Evolutionary conservation across 2,329 filamentous ascomycete genomes (phyloP).

Genomic region (Beauveria rudraprayagi): DNA sequence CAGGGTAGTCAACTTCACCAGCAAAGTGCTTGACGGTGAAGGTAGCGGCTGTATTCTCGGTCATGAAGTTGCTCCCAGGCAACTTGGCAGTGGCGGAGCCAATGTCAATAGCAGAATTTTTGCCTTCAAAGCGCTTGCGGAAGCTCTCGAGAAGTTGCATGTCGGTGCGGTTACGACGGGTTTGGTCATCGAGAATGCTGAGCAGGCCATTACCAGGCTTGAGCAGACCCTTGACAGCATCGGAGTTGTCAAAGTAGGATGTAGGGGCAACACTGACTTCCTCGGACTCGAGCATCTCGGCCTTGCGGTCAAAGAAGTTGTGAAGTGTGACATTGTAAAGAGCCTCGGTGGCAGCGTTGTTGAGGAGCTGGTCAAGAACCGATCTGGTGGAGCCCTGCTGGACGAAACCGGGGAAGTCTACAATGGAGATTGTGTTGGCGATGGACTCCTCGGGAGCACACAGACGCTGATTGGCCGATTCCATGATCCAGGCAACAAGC

Average conservation of each 20-base stretch:
- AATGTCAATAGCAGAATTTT: constrained; percentile 83
- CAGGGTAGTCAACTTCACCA: constrained; percentile 89
- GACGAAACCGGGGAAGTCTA: constrained; percentile 94
- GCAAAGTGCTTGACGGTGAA: constrained; percentile 96
- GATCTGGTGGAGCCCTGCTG: constrained; percentile 78
- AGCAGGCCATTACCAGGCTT: constrained; percentile 90
- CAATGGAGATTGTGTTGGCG: constrained; percentile 85
- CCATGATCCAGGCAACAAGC: constrained; percentile 87
- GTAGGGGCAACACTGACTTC: constrained; percentile 85
- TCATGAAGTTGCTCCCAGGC: constrained; percentile 83
- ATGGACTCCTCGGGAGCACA: constrained; percentile 84
- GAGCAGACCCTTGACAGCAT: constrained; percentile 83
- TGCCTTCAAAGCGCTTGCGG: constrained; percentile 87
- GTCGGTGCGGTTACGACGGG: constrained; percentile 78
- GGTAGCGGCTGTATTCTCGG: constrained; percentile 67
- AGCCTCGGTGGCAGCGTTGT: constrained; percentile 86
- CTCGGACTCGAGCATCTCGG: constrained; percentile 87
- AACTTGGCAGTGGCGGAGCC: constrained; percentile 66
- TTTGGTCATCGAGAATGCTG: constrained; percentile 94
- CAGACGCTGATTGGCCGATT: constrained; percentile 81
- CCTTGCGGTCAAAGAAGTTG: constrained; percentile 92
- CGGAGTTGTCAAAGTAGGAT: constrained; percentile 96
- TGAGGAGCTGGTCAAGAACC: constrained; percentile 82
- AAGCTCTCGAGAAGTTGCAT: constrained; percentile 85
- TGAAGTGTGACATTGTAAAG: constrained; percentile 91